A percentile compares a stretch with the other conserved stretches of the same genome.
Conservation (phyloP, 768 basidiomycete genomes). For the Flagelloscypha sp. region DNA sequence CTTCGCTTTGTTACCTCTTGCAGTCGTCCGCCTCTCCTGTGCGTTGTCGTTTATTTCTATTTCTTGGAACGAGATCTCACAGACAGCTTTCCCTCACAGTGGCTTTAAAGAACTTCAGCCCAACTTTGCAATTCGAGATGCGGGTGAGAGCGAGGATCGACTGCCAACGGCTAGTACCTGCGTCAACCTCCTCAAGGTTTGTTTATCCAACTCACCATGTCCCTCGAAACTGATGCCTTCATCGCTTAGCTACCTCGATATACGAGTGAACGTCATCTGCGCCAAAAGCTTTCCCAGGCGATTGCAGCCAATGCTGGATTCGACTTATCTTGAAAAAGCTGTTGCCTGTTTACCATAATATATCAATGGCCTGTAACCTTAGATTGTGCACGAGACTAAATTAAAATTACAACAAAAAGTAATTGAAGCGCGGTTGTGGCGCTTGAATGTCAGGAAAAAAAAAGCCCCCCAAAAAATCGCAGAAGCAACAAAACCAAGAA, state of each 20-base stretch:
- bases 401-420: too few species aligned
- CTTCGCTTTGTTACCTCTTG: conserved; percentile 92
- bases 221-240: not conserved
- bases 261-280: conserved; percentile 24
- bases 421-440: too few species aligned
- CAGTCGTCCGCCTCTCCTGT: conserved; percentile 82
- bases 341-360: too few species aligned
- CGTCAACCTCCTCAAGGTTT: conserved; percentile 84
- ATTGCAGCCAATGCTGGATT: conserved; percentile 43
- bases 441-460: too few species aligned
- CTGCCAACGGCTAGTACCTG: conserved; percentile 80
- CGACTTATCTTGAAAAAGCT: conserved; percentile 33
- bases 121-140: conserved; percentile 80
- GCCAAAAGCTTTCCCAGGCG: conserved; percentile 36
- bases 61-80: not conserved
- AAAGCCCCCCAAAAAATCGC: too few species aligned
- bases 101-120: conserved; percentile 86
- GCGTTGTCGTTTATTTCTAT: conserved; percentile 20
- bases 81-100: conserved; percentile 23
- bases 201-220: conserved; percentile 4
- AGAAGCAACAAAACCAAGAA: too few species aligned
- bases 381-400: too few species aligned
- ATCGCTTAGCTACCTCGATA: conserved; percentile 25
- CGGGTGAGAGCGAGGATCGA: conserved; percentile 62
- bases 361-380: too few species aligned